Evolutionary conservation across 495 filamentous ascomycete species (phyloP).

Genomic region (Sabuloglossum arenarium): DNA sequence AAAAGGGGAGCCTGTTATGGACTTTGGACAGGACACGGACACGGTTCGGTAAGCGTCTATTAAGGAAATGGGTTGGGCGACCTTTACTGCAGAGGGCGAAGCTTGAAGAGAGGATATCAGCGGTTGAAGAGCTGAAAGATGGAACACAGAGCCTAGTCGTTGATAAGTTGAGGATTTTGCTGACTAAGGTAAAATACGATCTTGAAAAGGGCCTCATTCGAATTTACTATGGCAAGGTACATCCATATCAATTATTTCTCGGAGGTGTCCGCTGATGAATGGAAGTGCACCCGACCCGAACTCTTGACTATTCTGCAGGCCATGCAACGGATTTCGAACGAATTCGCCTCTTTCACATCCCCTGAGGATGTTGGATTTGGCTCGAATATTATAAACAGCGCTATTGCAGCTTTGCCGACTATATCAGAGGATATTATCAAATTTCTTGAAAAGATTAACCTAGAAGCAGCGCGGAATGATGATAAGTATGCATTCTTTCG

Average conservation of each 20-base stretch:
- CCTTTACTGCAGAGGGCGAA: slow-evolving; percentile 61
- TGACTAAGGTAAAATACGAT: slow-evolving; percentile 55
- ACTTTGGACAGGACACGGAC: slow-evolving; percentile 84
- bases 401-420: slow-evolving; percentile 54
- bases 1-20: slow-evolving; percentile 89
- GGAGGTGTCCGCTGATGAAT: slow-evolving; percentile 12
- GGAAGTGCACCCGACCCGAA: slow-evolving; percentile 67
- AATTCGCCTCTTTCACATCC: slow-evolving; percentile 44
- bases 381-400: slow-evolving; percentile 46
- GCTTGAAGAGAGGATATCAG: slow-evolving; percentile 66
- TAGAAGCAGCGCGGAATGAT: slow-evolving; percentile 60
- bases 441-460: slow-evolving; percentile 71
- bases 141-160: slow-evolving; percentile 39
- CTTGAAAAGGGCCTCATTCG: slow-evolving; percentile 82
- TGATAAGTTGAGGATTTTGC: slow-evolving; percentile 48
- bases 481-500: slow-evolving; percentile 92
- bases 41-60: slow-evolving; percentile 66
- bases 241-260: background rate
- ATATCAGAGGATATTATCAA: slow-evolving; percentile 47
- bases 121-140: slow-evolving; percentile 74
- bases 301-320: slow-evolving; percentile 70
- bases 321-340: slow-evolving; percentile 55
- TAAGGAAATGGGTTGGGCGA: slow-evolving; percentile 89
- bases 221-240: slow-evolving; percentile 80
- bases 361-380: slow-evolving; percentile 51